Evolutionary conservation across 176 grass and related monocot species (phyloP), one percentile per base, ranked within the genome.

Genomic region (Bolboschoenus planiculmis): DNA sequence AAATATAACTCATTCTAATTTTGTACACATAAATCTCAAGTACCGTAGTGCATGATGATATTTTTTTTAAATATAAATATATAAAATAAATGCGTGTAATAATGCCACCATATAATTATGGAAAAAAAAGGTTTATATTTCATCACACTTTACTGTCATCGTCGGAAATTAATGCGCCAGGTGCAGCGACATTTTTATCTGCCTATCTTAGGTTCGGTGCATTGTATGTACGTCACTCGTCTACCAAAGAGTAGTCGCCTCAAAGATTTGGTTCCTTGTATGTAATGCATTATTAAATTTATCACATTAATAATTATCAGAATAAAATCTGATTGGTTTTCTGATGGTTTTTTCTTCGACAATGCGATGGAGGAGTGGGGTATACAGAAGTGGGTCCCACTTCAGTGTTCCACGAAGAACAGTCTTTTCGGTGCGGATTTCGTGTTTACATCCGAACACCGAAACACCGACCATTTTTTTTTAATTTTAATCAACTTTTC

Each of bases 361-460:
- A 84, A 84, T 84, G 47, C 44, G 53, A 72, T 56, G 27, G 60
- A 33, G 67, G 60, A 56, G 77, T 30, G 24, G 47, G 10, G n/a
- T n/a, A n/a, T 15, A 42, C 64, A 56, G 37, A 74, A 58, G 44
- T 18, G 48, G 82, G 82, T 5, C 66, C 82, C 63, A 23, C 65
- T 56, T 13, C 2, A 4, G 37, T 58, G 35, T 71, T 74, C 46
- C 36, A 51, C 18, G 5, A 1, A 5, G 34, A 23, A 58, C 31
- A 54, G 82, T 84, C 67, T 73, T 84, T 84, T 84, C 82, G 82
- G 82, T 84, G 82, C 48, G 9, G 40, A 40, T 75, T 54, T 53
- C 5, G 35, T 74, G 21, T 72, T 5, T 33, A 37, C 37, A 71
- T 1, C 20, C 66, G 10, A 21, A 43, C 66, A 42, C 8, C 3